Conservation (phyloP, 2,329 filamentous ascomycete species). For the Amauroascus niger region DNA sequence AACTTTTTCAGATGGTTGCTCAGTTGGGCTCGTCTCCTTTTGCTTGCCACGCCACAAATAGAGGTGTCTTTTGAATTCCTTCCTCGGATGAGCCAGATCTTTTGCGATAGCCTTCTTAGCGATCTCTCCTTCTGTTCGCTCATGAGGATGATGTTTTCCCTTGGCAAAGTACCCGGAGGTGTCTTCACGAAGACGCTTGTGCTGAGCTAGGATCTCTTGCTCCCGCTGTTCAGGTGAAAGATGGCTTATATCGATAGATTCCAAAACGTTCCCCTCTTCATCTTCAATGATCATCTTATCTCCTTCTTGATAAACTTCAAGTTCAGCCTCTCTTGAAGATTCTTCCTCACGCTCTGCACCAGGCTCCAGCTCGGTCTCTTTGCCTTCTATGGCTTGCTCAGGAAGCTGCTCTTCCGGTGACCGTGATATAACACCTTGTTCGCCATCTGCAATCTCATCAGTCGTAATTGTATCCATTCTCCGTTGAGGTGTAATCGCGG, state of each 20-base stretch:
- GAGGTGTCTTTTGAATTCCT: slow-evolving; percentile 40
- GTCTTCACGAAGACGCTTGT: slow-evolving; percentile 47
- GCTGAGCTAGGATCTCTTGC: slow-evolving; percentile 47
- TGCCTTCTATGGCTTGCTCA: slow-evolving; percentile 19
- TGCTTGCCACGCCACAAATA: slow-evolving; percentile 33
- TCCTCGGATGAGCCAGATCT: slow-evolving; percentile 23
- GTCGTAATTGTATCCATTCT: slow-evolving; percentile 23
- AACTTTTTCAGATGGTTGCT: slow-evolving; percentile 14
- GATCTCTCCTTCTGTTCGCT: slow-evolving; percentile 39
- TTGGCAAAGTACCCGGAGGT: slow-evolving; percentile 37
- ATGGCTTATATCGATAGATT: slow-evolving; percentile 46
- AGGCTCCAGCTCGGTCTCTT: slow-evolving; percentile 19
- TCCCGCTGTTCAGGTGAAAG: slow-evolving; percentile 49
- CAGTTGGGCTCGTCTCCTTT: slow-evolving; percentile 17
- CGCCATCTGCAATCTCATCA: slow-evolving; percentile 10
- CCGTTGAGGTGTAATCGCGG: slow-evolving; percentile 66
- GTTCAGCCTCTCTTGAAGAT: slow-evolving; percentile 24
- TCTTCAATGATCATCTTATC: slow-evolving; percentile 72
- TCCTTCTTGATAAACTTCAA: slow-evolving; percentile 75
- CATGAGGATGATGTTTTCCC: slow-evolving; percentile 36
- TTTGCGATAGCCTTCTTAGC: slow-evolving; percentile 31
- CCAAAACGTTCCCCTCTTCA: slow-evolving; percentile 73
- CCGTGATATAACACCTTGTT: slow-evolving; percentile 19
- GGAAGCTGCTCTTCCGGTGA: slow-evolving; percentile 16
- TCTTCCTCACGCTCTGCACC: background rate